Conservation (phyloP, 179 eudicot genomes). For the Gypsophila paniculata region DNA sequence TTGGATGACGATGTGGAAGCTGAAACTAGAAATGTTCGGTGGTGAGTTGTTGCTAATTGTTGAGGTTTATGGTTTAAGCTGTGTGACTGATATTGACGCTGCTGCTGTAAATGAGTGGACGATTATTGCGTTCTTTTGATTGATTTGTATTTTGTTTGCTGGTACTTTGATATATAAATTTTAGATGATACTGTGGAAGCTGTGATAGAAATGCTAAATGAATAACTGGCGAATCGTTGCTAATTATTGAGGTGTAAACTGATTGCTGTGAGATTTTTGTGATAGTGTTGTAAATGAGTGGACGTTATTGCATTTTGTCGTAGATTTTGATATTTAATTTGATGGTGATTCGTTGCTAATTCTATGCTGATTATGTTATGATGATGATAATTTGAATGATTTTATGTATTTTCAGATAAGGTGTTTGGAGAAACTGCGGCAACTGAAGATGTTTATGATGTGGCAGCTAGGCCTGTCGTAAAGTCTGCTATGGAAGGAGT, state of each 20-base stretch:
- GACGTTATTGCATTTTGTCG: background rate
- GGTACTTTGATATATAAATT: no score
- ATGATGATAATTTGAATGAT: background rate
- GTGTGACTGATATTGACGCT: no score
- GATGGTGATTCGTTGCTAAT: background rate
- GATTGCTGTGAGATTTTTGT: no score
- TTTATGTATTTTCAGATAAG: constrained; percentile 46
- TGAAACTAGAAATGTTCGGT: no score
- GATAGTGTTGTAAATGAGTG: background rate
- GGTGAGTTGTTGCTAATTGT: no score
- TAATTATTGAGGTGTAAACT: no score
- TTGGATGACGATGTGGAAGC: no score
- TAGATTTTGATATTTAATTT: background rate
- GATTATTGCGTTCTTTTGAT: background rate
- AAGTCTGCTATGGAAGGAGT: constrained; percentile 96
- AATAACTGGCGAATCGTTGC: background rate
- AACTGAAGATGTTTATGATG: constrained; percentile 85
- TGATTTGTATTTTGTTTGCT: no score
- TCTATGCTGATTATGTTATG: background rate
- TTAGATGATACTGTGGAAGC: no score
- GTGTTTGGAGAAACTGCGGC: constrained; percentile 77
- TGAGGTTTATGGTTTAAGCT: no score
- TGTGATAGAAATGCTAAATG: no score
- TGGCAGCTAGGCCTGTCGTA: constrained; percentile 96
- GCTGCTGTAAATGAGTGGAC: background rate